Evolutionary conservation across 2,329 filamentous ascomycete genomes (phyloP).

Genomic region (Cryphonectria nitschkei): DNA sequence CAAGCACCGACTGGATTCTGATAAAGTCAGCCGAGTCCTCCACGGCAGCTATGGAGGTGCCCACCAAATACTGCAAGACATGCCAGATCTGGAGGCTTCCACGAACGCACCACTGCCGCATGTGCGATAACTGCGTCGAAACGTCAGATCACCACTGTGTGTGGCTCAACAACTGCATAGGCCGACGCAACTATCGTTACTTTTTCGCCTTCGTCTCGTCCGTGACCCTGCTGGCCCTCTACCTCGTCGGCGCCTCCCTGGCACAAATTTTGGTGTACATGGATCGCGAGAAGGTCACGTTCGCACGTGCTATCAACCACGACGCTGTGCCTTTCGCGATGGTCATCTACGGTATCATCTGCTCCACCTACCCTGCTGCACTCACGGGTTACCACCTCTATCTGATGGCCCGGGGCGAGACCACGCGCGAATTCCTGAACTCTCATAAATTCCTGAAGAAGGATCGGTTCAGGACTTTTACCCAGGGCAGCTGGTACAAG

Average conservation of each 20-base stretch:
- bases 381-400: constrained; percentile 90
- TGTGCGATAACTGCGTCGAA: constrained; percentile 97
- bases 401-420: constrained; percentile 88
- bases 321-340: constrained; percentile 86
- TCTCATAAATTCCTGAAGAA: constrained; percentile 93
- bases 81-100: constrained; percentile 98
- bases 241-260: constrained; percentile 77
- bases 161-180: constrained; percentile 98
- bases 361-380: constrained; percentile 78
- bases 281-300: constrained; percentile 64
- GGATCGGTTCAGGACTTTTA: constrained; percentile 90
- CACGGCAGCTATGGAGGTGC: constrained; percentile 93
- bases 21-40: constrained; percentile 77
- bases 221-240: constrained; percentile 75
- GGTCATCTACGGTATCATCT: constrained; percentile 79
- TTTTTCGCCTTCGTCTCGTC: constrained; percentile 91
- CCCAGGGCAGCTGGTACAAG: constrained; percentile 71
- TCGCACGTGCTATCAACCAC: constrained; percentile 68
- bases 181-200: constrained; percentile 95
- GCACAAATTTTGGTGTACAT: constrained; percentile 78
- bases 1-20: constrained; percentile 92
- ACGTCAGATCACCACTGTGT: constrained; percentile 98
- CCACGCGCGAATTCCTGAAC: constrained; percentile 93
- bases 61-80: constrained; percentile 96
- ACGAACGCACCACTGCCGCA: constrained; percentile 91